Evolutionary conservation across 257 asterid genomes (phyloP), one percentile per base, ranked within the genome.

Genomic region (Striga asiatica): DNA sequence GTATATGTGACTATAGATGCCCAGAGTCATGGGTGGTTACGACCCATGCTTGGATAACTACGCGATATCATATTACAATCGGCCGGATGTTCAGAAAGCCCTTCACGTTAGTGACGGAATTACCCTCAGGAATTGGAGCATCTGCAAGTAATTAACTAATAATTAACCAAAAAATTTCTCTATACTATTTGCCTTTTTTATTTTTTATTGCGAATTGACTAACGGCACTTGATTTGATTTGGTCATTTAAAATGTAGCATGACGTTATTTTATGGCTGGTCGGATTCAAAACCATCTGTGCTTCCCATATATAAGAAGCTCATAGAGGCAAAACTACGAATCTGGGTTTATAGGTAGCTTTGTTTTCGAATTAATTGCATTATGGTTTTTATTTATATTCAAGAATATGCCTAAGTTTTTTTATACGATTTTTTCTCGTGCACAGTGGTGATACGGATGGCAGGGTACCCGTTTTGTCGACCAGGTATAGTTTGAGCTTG

Each of bases 361-460:
- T 27, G 7, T 27, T n/a, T n/a, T n/a, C n/a, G n/a, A n/a, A n/a
- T n/a, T n/a, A n/a, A n/a, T n/a, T n/a, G n/a, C n/a, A n/a, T n/a
- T n/a, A n/a, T n/a, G n/a, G n/a, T n/a, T n/a, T n/a, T n/a, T n/a
- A n/a, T n/a, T n/a, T n/a, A n/a, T n/a, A n/a, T n/a, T n/a, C n/a
- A n/a, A n/a, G n/a, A n/a, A n/a, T n/a, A n/a, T n/a, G n/a, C n/a
- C n/a, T n/a, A n/a, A 1, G 3, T 38, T 1, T 38, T 11, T 38
- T 11, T 38, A 13, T n/a, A 38, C 2, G 46, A 16, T 45, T 47
- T 50, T 62, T 49, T 41, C 34, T 71, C 31, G 63, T 34, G 8
- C 23, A 18, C 74, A 89, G 97, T 12, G 95, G 97, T 46, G 95
- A 89, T 58, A 89, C 89, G 0, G 95, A 89, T 60, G 97, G 97